Conservation (phyloP, 2,329 filamentous ascomycete genomes). For the Alternaria arbusti region DNA sequence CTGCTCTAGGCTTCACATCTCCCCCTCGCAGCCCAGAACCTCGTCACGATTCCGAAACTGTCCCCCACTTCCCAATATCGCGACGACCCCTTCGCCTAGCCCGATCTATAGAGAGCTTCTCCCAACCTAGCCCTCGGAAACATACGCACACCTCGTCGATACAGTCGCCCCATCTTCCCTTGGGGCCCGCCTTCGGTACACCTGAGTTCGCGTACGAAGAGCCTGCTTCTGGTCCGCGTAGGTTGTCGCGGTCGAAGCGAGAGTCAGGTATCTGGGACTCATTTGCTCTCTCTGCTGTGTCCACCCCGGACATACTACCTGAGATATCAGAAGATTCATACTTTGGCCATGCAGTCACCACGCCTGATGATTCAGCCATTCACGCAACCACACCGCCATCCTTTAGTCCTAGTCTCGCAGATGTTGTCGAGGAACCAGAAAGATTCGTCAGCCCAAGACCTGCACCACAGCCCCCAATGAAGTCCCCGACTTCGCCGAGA, state of each 20-base stretch:
- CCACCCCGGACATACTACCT: constrained; percentile 25
- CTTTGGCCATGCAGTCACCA: constrained; percentile 51
- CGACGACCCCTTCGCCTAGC: constrained; percentile 33
- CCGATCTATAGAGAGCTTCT: constrained; percentile 60
- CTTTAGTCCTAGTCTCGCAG: constrained; percentile 47
- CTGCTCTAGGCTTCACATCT: constrained; percentile 24
- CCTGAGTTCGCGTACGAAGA: constrained; percentile 19
- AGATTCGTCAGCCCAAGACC: constrained; percentile 42
- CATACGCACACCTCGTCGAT: constrained; percentile 48
- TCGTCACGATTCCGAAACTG: constrained; percentile 11
- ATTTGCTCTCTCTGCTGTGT: constrained; percentile 27
- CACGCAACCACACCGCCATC: constrained; percentile 47
- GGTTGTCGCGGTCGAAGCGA: constrained; percentile 28
- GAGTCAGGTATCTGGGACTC: constrained; percentile 45
- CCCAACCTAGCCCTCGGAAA: constrained; percentile 55
- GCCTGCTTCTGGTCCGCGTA: background rate
- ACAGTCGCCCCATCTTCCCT: constrained; percentile 46
- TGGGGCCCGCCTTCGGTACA: constrained; percentile 27
- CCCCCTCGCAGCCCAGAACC: constrained; percentile 33
- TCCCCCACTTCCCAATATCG: constrained; percentile 15
- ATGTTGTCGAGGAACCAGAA: constrained; percentile 48
- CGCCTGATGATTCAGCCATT: constrained; percentile 50
- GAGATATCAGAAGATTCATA: constrained; percentile 41
- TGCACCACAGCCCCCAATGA: constrained; percentile 40
- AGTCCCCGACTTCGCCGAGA: constrained; percentile 31